Conservation (phyloP, 495 filamentous ascomycete genomes). For the Acidomyces sp. region DNA sequence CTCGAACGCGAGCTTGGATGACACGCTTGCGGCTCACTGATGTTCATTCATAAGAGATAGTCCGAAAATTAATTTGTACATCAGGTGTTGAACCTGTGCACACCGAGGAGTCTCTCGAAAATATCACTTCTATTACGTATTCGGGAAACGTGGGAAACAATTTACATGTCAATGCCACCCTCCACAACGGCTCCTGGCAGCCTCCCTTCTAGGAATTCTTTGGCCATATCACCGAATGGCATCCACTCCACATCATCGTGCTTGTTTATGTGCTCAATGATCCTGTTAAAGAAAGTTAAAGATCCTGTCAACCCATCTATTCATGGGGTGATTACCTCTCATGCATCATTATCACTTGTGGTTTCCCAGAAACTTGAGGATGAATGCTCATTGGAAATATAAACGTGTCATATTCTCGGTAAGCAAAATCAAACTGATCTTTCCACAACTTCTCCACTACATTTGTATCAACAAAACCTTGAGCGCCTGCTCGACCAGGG, state of each 20-base stretch:
- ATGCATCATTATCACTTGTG: constrained; percentile 57
- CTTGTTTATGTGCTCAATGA: constrained; percentile 60
- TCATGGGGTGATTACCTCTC: constrained; percentile 28
- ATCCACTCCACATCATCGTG: constrained; percentile 67
- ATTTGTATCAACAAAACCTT: constrained; percentile 41
- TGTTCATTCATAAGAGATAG: no score
- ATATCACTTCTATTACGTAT: no score
- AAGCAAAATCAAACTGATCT: constrained; percentile 60
- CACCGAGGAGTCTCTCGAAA: no score
- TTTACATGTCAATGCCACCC: constrained; percentile 23
- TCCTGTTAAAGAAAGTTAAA: constrained; percentile 22
- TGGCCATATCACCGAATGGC: constrained; percentile 56
- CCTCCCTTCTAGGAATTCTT: constrained; percentile 44
- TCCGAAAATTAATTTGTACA: no score
- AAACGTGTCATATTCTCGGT: constrained; percentile 56
- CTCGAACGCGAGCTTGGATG: no score
- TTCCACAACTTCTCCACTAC: constrained; percentile 28
- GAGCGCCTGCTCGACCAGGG: constrained; percentile 18
- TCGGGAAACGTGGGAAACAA: no score
- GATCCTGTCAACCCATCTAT: background rate
- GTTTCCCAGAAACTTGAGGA: constrained; percentile 53
- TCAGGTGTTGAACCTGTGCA: no score
- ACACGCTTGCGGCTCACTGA: no score
- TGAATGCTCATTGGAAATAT: constrained; percentile 60
- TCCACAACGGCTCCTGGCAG: constrained; percentile 21